These are phyloP conservation scores for Pseudogymnoascus sp. DNA, from an alignment of 2,329 filamentous ascomycete species.

Conservation along the genomic window DNA sequence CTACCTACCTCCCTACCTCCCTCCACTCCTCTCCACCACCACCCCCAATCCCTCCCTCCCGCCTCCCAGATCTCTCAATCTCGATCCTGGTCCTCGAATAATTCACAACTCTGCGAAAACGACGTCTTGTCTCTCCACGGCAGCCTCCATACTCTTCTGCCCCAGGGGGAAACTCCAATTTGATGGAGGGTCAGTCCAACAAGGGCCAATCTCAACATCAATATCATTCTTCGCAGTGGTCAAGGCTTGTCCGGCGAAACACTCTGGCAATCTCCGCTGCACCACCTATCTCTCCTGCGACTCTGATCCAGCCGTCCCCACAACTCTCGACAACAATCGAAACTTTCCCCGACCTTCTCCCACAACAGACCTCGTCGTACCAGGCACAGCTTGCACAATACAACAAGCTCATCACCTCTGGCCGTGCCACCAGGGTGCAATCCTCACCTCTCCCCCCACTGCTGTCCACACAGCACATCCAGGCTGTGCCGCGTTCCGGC, in stretches of 20 bases:
- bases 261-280: conserved; percentile 20
- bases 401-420: conserved; percentile 54
- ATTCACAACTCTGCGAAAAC: not conserved
- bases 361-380: conserved; percentile 50
- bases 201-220: conserved; percentile 27
- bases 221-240: conserved; percentile 30
- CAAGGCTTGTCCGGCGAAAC: conserved; percentile 28
- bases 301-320: conserved; percentile 19
- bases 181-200: conserved; percentile 28
- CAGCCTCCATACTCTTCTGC: not conserved
- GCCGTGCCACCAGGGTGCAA: conserved; percentile 41
- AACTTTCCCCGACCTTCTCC: conserved; percentile 47
- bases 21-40: not conserved
- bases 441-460: conserved; percentile 46
- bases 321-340: conserved; percentile 38
- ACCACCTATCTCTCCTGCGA: conserved; percentile 18
- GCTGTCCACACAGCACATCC: conserved; percentile 46
- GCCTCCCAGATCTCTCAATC: not conserved
- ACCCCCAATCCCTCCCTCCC: not conserved
- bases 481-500: conserved; percentile 47
- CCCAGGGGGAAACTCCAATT: conserved; percentile 12
- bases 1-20: not conserved
- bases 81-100: not conserved
- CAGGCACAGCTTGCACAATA: conserved; percentile 56
- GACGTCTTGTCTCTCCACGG: not conserved